Evolutionary conservation across 1,139 yeast species (phyloP), one percentile per base, ranked within the genome.

Genomic region (Zygoascus hellenicus): DNA sequence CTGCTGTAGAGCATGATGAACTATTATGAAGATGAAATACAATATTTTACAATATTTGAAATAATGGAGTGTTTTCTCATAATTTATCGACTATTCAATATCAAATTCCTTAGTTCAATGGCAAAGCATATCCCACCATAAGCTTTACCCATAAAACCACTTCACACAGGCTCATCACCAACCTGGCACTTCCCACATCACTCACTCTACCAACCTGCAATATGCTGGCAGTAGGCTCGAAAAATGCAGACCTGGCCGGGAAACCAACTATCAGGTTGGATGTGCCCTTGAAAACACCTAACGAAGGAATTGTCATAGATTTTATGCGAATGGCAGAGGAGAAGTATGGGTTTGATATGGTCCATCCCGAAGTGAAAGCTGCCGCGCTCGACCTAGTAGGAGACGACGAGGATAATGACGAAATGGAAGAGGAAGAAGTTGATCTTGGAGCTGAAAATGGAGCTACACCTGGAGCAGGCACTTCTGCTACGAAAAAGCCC

Each of bases 311-410:
- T 1, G 80, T 84, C 1, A 76, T 89, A 54, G 92, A 90, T 59
- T 88, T 90, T 34, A 68, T 83, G 59, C 80, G 82, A 56, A 67
- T 88, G 49, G 85, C 95, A 2, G 96, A 89, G 60, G 90, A 85
- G 47, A 85, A 85, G 64, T 89, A 87, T 64, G 96, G 96, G 2
- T 83, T 83, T 77, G 78, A 80, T 17, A 76, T 75, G 2, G 70
- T 85, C 48, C 94, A 81, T 59, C 95, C 87, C 9, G 79, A 77
- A 56, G 82, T 58, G 28, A 56, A 60, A 16, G 53, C 59, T 9
- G 54, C 58, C 6, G 78, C 82, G 5, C 69, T 78, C 49, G 87
- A 80, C 48, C 62, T 81, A 39, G 74, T 78, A 63, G 85, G 78
- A 54, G 86, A 78, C 50, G 76, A 76, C 34, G 83, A 77, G 37